Evolutionary conservation across 192 early-diverging fungal genomes (phyloP), one percentile per base, ranked within the genome.

Genomic region (Podila epigama): DNA sequence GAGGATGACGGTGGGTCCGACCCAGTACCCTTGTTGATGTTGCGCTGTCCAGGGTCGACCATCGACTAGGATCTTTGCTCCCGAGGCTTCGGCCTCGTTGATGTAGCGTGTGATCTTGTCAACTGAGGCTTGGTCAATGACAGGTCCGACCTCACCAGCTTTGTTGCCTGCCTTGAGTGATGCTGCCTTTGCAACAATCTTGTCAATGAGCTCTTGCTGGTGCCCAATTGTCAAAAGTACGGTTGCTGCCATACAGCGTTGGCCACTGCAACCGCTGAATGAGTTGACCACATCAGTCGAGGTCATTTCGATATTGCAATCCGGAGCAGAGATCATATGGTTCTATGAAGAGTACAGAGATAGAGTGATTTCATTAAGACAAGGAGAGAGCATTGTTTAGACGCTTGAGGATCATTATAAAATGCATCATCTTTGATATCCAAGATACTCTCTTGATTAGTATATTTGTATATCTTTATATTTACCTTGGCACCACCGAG

Each of bases 211-310:
- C 28, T 84, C 81, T 5, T 88, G 86, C 68, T 92, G 89, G 20
- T 85, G 75, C 34, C 91, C 91, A 51, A 94, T 87, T 0, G 87
- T 85, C 29, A 94, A 80, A 3, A 94, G 82, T 15, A 93, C 93
- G 1, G 88, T 85, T 0, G 87, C 90, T 1, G 88, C 88, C 91
- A 94, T 94, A 65, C 92, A 94, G 4, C 93, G 83, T 69, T 94
- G 87, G 35, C 93, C 92, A 28, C 89, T 81, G 63, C 92, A 94
- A 2, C 93, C 93, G 9, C 88, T 87, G 57, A 89, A 93, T 18
- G 91, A 91, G 25, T 83, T 86, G 31, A 94, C 92, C 3, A 94
- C 83, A 58, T 94, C 93, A 15, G 88, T 85, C 3, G 93, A 89
- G 2, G 93, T 87, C 88, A 92, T 89, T 63, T 91, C 90, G 29